Evolutionary conservation across 331 rosid species (phyloP).

Genomic region (Malus hybrid): DNA sequence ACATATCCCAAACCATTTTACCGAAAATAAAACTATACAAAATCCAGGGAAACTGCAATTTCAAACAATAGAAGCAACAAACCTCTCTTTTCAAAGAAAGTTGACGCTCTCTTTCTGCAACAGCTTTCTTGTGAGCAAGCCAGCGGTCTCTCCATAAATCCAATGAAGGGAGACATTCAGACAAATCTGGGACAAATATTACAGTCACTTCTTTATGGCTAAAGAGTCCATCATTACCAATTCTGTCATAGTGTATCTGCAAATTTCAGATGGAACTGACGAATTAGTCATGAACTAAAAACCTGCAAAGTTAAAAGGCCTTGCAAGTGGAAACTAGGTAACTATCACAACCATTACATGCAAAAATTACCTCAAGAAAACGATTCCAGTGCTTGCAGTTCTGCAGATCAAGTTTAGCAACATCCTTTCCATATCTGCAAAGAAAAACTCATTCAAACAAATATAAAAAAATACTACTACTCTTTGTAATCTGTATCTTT

Average conservation of each 20-base stretch:
- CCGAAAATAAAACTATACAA: neutral
- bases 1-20: neutral
- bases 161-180: constrained; percentile 85
- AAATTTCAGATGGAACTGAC: constrained; percentile 14
- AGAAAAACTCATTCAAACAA: constrained; percentile 5
- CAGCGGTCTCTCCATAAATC: constrained; percentile 77
- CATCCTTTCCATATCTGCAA: constrained; percentile 60
- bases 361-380: constrained; percentile 70
- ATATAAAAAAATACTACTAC: neutral
- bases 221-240: constrained; percentile 85
- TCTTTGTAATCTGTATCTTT: neutral
- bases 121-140: constrained; percentile 80
- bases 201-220: constrained; percentile 94
- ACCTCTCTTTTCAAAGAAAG: constrained; percentile 68
- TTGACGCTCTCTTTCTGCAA: constrained; percentile 71
- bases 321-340: neutral
- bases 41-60: neutral
- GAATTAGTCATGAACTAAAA: neutral
- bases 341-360: neutral
- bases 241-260: constrained; percentile 92
- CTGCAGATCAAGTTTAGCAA: constrained; percentile 67
- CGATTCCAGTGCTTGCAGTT: constrained; percentile 87
- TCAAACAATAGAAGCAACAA: neutral
- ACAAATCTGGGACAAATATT: constrained; percentile 79
- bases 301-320: neutral